A percentile compares a stretch with the other conserved stretches of the same genome.
Evolutionary conservation across 2,329 filamentous ascomycete genomes (phyloP).

Genomic region (Waltergamsia citrina): DNA sequence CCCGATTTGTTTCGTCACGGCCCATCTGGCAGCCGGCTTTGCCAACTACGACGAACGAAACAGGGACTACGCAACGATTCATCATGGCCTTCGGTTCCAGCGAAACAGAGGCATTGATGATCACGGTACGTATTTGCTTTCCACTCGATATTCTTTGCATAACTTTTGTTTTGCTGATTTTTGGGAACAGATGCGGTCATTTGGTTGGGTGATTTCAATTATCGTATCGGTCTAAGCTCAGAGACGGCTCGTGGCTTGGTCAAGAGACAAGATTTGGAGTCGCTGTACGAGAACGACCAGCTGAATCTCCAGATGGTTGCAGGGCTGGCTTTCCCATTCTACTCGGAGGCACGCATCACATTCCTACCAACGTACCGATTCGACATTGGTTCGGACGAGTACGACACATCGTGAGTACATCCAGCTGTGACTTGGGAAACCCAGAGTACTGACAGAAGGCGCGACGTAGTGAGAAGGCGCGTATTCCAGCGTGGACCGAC

Average conservation of each 20-base stretch:
- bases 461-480: constrained; percentile 64
- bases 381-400: constrained; percentile 77
- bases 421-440: not conserved
- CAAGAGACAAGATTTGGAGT: constrained; percentile 62
- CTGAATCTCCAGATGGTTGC: constrained; percentile 95
- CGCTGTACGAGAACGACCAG: constrained; percentile 86
- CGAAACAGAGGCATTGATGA: constrained; percentile 85
- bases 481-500: constrained; percentile 96
- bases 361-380: constrained; percentile 97
- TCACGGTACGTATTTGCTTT: constrained; percentile 47
- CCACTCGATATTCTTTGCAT: not conserved
- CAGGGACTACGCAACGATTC: constrained; percentile 83
- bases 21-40: constrained; percentile 92
- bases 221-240: constrained; percentile 78
- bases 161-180: not conserved
- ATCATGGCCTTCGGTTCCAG: constrained; percentile 80
- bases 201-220: constrained; percentile 98
- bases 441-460: not conserved
- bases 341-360: constrained; percentile 78
- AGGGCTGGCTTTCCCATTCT: constrained; percentile 80
- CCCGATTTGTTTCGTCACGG: constrained; percentile 89
- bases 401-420: constrained; percentile 72
- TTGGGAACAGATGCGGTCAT: constrained; percentile 55
- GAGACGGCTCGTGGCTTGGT: constrained; percentile 71
- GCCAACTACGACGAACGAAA: constrained; percentile 96